These are phyloP conservation scores for Penicillium sp. DNA, from an alignment of 2,329 filamentous ascomycete species.

Conservation along the genomic window DNA sequence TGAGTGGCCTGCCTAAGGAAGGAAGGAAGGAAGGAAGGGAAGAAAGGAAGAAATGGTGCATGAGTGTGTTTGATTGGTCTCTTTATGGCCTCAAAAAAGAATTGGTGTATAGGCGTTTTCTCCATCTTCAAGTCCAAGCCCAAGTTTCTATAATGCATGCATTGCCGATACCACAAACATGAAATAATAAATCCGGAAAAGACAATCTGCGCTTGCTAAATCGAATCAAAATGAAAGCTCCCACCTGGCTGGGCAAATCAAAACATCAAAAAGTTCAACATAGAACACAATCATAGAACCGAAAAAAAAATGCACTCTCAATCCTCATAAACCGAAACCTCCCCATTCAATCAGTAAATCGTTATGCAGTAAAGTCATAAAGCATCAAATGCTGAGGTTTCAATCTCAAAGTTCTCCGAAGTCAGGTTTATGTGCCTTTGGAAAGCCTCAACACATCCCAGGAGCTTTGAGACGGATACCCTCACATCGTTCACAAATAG, in stretches of 20 bases:
- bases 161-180: constrained; percentile 19
- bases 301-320: constrained; percentile 17
- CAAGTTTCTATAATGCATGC: constrained; percentile 21
- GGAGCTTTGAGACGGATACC: constrained; percentile 64
- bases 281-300: constrained; percentile 14
- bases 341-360: constrained; percentile 17
- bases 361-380: constrained; percentile 24
- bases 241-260: not conserved
- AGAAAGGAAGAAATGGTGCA: not conserved
- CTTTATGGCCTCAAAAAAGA: constrained; percentile 9
- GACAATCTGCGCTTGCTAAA: constrained; percentile 20
- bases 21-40: not conserved
- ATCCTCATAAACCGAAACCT: constrained; percentile 19
- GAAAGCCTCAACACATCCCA: constrained; percentile 27
- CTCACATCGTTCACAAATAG: constrained; percentile 66
- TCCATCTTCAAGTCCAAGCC: constrained; percentile 2
- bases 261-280: not conserved
- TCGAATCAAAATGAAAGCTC: constrained; percentile 6
- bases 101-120: constrained; percentile 21
- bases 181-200: constrained; percentile 4
- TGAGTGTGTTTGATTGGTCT: constrained; percentile 1
- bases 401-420: not conserved
- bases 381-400: not conserved
- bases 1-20: constrained; percentile 59
- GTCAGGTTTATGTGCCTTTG: no score